Conservation (phyloP, 345 rosid genomes). For the Litchi chinensis region DNA sequence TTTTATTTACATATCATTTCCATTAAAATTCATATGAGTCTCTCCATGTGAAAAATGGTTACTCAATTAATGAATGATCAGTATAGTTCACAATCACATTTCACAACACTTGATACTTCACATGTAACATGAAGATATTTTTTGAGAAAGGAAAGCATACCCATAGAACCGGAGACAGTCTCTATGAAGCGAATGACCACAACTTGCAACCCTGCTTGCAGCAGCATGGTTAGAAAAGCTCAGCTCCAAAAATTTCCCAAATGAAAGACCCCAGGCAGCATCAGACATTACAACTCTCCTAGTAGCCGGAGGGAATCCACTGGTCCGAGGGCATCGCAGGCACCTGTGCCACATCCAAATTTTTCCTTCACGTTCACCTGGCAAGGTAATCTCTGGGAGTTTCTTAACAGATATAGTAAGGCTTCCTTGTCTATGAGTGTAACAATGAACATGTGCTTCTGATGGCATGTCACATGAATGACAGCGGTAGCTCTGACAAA, state of each 20-base stretch:
- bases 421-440: conserved; percentile 94
- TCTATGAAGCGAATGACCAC: conserved; percentile 98
- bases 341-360: conserved; percentile 99
- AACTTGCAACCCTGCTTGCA: conserved; percentile 98
- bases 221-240: conserved; percentile 99
- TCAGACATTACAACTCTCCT: conserved; percentile 93
- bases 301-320: conserved; percentile 93
- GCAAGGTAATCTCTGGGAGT: conserved; percentile 61
- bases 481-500: conserved; percentile 63
- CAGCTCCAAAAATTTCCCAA: conserved; percentile 95
- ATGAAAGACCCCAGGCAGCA: conserved; percentile 98
- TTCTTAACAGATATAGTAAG: conserved; percentile 92
- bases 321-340: conserved; percentile 77
- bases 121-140: conserved; percentile 2
- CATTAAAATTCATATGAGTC: background rate
- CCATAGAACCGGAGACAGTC: conserved; percentile 99
- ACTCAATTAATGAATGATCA: background rate
- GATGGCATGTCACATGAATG: conserved; percentile 86
- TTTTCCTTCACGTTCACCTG: conserved; percentile 90
- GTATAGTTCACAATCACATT: background rate
- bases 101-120: background rate
- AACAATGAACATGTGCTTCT: conserved; percentile 96
- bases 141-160: conserved; percentile 41
- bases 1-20: background rate
- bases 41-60: background rate